These are phyloP conservation scores for Candida morakotiae DNA, from an alignment of 805 yeast genomes.

Conservation along the genomic window DNA sequence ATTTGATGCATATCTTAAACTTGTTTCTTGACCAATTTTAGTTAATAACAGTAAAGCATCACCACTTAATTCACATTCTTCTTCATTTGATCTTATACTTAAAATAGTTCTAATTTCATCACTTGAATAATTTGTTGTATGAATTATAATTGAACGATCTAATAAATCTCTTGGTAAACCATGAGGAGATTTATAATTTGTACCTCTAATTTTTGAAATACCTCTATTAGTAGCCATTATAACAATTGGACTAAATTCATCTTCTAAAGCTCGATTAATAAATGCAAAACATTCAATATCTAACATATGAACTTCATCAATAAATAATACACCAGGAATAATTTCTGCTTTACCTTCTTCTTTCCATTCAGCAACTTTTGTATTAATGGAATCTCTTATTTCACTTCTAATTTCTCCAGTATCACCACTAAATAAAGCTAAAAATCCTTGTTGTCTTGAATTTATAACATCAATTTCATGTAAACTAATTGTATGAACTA, in stretches of 20 bases:
- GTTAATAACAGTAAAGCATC: constrained; percentile 88
- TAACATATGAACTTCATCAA: constrained; percentile 97
- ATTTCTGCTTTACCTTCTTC: constrained; percentile 99
- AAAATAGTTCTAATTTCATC: constrained; percentile 86
- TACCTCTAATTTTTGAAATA: constrained; percentile 87
- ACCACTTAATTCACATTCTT: constrained; percentile 76
- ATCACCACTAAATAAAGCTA: constrained; percentile 92
- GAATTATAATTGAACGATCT: constrained; percentile 90
- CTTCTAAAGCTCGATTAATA: constrained; percentile 92
- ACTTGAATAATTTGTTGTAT: constrained; percentile 71
- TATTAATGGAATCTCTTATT: constrained; percentile 93
- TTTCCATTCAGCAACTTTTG: constrained; percentile 96
- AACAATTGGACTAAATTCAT: constrained; percentile 93
- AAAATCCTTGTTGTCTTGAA: constrained; percentile 95
- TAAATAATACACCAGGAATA: constrained; percentile 95
- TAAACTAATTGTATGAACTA: constrained; percentile 94
- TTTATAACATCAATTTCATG: constrained; percentile 98
- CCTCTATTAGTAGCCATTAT: constrained; percentile 99
- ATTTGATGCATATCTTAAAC: constrained; percentile 89
- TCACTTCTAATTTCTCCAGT: constrained; percentile 97
- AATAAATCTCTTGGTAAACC: constrained; percentile 95
- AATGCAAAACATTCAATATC: constrained; percentile 96
- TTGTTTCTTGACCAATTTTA: constrained; percentile 84
- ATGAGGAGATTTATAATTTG: constrained; percentile 91
- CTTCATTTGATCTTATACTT: constrained; percentile 88